These are phyloP conservation scores for Aphanomyces euteiches DNA, from an alignment of 352 stramenopile species.

Conservation along the genomic window DNA sequence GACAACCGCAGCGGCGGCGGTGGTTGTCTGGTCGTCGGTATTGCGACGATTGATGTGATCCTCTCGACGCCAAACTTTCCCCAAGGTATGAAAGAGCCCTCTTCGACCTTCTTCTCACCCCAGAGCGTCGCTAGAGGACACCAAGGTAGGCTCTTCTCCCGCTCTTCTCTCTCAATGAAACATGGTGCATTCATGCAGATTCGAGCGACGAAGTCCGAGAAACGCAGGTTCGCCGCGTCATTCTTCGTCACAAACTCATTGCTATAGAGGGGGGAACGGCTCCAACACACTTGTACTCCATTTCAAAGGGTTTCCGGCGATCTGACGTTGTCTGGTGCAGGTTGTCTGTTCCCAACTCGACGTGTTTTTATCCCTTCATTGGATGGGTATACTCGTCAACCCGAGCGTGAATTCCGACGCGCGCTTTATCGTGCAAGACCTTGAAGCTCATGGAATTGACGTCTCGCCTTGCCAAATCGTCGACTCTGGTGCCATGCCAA, in stretches of 20 bases:
- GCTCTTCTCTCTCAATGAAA: not conserved
- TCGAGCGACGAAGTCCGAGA: not conserved
- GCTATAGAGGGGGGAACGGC: conserved; percentile 15
- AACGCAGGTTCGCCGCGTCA: not conserved
- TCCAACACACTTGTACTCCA: conserved; percentile 12
- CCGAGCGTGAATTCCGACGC: not conserved
- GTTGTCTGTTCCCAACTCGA: conserved; percentile 4
- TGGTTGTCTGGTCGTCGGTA: conserved; percentile 10
- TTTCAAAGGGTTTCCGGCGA: not conserved
- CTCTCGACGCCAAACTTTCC: not conserved
- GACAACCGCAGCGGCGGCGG: not conserved
- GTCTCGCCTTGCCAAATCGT: conserved; percentile 2
- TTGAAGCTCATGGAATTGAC: not conserved
- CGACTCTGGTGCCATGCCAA: not conserved
- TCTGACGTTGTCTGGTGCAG: not conserved
- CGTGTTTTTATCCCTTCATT: not conserved
- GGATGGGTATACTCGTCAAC: conserved; percentile 13
- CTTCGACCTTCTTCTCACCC: not conserved
- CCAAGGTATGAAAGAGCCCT: not conserved
- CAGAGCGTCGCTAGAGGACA: conserved; percentile 6
- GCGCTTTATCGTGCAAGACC: conserved; percentile 12
- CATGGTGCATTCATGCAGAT: not conserved
- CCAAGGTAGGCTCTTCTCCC: conserved; percentile 11
- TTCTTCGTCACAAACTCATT: not conserved
- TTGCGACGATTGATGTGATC: conserved; percentile 17